These are phyloP conservation scores for Solanum gracilifrons DNA, from an alignment of 257 asterid genomes.

Conservation along the genomic window DNA sequence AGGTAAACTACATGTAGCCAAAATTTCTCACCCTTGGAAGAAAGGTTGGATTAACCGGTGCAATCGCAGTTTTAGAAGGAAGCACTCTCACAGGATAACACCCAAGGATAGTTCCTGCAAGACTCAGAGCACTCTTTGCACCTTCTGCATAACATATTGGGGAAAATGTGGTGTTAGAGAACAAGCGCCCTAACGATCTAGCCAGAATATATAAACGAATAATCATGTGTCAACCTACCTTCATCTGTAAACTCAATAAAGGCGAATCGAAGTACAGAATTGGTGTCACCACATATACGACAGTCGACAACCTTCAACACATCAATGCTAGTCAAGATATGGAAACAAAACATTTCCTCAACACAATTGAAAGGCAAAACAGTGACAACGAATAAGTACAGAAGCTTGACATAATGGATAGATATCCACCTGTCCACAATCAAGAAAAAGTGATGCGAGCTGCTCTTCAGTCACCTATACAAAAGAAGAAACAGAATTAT, in stretches of 20 bases:
- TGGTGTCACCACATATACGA: slow-evolving; percentile 60
- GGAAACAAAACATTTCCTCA: background rate
- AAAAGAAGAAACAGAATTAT: background rate
- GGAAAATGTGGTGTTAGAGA: background rate
- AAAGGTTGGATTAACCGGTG: slow-evolving; percentile 62
- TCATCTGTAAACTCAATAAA: slow-evolving; percentile 52
- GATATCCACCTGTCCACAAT: slow-evolving; percentile 43
- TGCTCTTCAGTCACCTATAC: slow-evolving; percentile 49
- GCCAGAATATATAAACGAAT: background rate
- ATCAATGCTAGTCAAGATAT: background rate
- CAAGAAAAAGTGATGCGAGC: slow-evolving; percentile 46
- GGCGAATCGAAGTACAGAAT: slow-evolving; percentile 61
- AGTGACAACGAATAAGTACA: background rate
- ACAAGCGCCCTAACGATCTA: background rate
- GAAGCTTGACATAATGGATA: background rate
- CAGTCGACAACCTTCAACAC: slow-evolving; percentile 47
- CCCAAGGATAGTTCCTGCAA: slow-evolving; percentile 57
- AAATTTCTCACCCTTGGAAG: slow-evolving; percentile 43
- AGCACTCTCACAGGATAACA: slow-evolving; percentile 50
- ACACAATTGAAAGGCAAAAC: background rate
- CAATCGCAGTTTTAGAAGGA: slow-evolving; percentile 63
- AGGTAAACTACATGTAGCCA: background rate
- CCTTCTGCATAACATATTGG: slow-evolving; percentile 25
- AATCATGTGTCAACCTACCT: slow-evolving; percentile 18
- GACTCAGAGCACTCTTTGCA: slow-evolving; percentile 38